phyloP scores from a whole-genome alignment of 306 rosid species.

The Sicyos baderoa region DNA sequence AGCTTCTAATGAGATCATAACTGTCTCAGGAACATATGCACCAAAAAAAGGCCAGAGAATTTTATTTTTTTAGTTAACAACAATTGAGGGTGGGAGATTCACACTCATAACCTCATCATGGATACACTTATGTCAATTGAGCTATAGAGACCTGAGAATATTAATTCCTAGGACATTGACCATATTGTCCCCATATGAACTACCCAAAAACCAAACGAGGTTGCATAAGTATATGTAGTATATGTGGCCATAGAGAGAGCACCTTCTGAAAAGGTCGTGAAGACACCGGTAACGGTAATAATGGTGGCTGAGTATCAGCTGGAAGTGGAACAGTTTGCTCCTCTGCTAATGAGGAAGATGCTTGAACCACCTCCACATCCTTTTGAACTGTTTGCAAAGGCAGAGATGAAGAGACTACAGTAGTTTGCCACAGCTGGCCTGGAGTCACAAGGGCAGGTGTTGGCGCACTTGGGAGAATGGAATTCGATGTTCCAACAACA shows the following conservation, averaged over 20 bases:
- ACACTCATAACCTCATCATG: too few species aligned
- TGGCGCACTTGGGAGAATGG: conserved; percentile 35
- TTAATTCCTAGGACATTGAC: background rate
- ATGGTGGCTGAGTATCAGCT: conserved; percentile 62
- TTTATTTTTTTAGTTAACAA: too few species aligned
- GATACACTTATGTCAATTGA: too few species aligned
- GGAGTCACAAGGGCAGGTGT: conserved; percentile 71
- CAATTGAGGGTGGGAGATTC: too few species aligned
- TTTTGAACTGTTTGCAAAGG: conserved; percentile 48
- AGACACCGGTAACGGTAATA: conserved; percentile 67
- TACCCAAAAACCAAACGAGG: background rate
- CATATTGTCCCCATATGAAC: background rate
- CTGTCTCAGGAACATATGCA: background rate
- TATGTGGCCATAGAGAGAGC: conserved; percentile 5
- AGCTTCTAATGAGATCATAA: background rate
- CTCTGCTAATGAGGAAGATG: conserved; percentile 39
- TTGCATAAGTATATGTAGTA: background rate
- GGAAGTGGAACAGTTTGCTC: conserved; percentile 38
- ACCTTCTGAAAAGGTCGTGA: conserved; percentile 47
- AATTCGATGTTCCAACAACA: conserved; percentile 42
- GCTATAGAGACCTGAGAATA: background rate
- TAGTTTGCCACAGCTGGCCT: conserved; percentile 66
- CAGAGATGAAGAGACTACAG: conserved; percentile 41
- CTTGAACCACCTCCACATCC: conserved; percentile 76
- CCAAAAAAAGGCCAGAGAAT: background rate